Evolutionary conservation across 768 basidiomycete species (phyloP).

Genomic region (Xerocomus potaroensis): DNA sequence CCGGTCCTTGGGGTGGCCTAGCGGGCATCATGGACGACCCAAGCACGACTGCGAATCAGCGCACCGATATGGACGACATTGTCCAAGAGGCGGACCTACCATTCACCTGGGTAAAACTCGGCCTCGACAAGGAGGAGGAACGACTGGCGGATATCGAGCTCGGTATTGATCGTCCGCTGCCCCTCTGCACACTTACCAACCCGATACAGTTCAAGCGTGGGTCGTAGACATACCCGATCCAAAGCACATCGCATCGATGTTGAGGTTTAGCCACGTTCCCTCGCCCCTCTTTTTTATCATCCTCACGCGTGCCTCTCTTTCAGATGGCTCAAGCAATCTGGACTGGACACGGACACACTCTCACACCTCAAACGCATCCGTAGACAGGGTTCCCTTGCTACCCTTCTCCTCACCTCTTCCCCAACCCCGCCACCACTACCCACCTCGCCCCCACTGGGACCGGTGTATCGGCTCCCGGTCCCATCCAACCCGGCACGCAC

Average conservation of each 20-base stretch:
- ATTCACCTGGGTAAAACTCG: conserved; percentile 56
- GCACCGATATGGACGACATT: conserved; percentile 34
- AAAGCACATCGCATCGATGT: conserved; percentile 52
- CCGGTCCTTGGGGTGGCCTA: conserved; percentile 8
- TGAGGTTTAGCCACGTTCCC: conserved; percentile 42
- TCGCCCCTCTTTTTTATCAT: background rate
- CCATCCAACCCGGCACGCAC: conserved; percentile 70
- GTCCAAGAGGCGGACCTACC: conserved; percentile 60
- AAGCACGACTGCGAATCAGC: background rate
- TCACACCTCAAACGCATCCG: conserved; percentile 77
- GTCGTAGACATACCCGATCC: conserved; percentile 68
- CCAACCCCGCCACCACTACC: conserved; percentile 48
- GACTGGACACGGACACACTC: conserved; percentile 57
- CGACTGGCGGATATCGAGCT: conserved; percentile 49
- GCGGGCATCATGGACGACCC: background rate
- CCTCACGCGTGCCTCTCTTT: background rate
- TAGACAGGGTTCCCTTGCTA: conserved; percentile 43
- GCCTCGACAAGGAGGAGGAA: conserved; percentile 57
- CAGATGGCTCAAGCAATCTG: conserved; percentile 68
- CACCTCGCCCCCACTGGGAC: conserved; percentile 38
- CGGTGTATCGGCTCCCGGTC: conserved; percentile 56
- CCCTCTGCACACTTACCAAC: background rate
- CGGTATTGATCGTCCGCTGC: conserved; percentile 9
- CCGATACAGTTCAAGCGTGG: conserved; percentile 61
- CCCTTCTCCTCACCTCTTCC: conserved; percentile 51